phyloP scores from a whole-genome alignment of 495 filamentous ascomycete species.

The Friedmanniomyces endolithicus region DNA sequence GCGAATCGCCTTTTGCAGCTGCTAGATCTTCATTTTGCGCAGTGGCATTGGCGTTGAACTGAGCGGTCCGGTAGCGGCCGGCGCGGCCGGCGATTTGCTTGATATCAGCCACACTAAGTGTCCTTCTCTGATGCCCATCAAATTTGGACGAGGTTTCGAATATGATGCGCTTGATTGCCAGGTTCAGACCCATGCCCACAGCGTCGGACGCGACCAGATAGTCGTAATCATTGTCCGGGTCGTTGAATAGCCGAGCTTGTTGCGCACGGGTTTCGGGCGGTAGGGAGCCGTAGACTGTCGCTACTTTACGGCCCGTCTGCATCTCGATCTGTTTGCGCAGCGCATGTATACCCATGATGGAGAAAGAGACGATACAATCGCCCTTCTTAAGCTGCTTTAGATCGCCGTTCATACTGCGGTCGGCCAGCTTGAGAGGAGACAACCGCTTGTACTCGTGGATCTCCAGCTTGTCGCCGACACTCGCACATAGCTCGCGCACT shows the following conservation, averaged over 20 bases:
- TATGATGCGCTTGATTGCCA: slow-evolving; percentile 83
- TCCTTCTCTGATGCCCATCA: slow-evolving; percentile 37
- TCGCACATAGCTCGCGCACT: slow-evolving; percentile 64
- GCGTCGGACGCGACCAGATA: slow-evolving; percentile 89
- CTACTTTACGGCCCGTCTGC: slow-evolving; percentile 61
- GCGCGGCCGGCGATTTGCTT: slow-evolving; percentile 94
- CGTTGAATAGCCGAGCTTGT: slow-evolving; percentile 87
- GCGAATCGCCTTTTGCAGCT: slow-evolving; percentile 9
- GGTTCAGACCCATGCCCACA: slow-evolving; percentile 93
- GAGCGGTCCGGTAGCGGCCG: slow-evolving; percentile 70
- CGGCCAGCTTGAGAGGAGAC: slow-evolving; percentile 57
- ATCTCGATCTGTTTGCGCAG: slow-evolving; percentile 68
- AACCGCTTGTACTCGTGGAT: slow-evolving; percentile 74
- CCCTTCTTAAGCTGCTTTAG: slow-evolving; percentile 65
- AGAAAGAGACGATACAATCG: slow-evolving; percentile 82
- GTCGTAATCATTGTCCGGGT: slow-evolving; percentile 88
- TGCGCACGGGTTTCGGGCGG: slow-evolving; percentile 86
- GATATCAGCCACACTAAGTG: slow-evolving; percentile 58
- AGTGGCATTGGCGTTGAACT: slow-evolving; percentile 16
- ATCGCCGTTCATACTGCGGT: slow-evolving; percentile 46
- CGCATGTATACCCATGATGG: slow-evolving; percentile 65
- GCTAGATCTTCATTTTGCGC: slow-evolving; percentile 6
- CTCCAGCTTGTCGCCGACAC: slow-evolving; percentile 68
- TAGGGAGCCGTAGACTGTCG: slow-evolving; percentile 83
- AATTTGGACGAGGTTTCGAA: slow-evolving; percentile 68